Evolutionary conservation across 495 filamentous ascomycete genomes (phyloP).

Genomic region (Xylaria scruposa): DNA sequence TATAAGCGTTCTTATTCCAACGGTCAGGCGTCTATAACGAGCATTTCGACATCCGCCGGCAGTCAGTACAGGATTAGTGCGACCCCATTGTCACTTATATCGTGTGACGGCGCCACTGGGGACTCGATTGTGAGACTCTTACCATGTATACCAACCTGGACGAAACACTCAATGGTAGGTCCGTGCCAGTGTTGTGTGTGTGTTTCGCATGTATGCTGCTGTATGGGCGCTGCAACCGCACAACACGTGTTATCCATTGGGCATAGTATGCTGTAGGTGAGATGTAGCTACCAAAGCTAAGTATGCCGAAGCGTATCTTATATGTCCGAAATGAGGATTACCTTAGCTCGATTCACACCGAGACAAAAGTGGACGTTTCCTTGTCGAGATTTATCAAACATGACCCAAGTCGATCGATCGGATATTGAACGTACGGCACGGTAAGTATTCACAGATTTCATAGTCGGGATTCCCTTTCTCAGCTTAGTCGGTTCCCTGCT

Average conservation of each 20-base stretch:
- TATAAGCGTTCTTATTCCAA: neutral
- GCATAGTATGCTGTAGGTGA: neutral
- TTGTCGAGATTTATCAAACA: neutral
- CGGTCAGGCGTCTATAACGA: slow-evolving; percentile 3
- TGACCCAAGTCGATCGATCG: neutral
- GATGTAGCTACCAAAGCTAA: neutral
- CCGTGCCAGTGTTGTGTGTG: slow-evolving; percentile 14
- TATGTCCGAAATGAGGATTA: neutral
- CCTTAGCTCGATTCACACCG: neutral
- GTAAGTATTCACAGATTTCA: too few relatives aligned
- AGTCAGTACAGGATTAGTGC: slow-evolving; percentile 5
- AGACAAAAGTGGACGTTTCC: slow-evolving; percentile 10
- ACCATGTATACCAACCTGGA: slow-evolving; percentile 12
- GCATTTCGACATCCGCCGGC: slow-evolving; percentile 10
- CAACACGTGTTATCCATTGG: slow-evolving; percentile 14
- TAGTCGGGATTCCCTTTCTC: neutral
- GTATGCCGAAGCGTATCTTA: neutral
- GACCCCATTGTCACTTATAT: slow-evolving; percentile 15
- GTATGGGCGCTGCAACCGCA: slow-evolving; percentile 13
- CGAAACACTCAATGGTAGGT: slow-evolving; percentile 23
- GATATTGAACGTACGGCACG: neutral
- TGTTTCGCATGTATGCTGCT: slow-evolving; percentile 16
- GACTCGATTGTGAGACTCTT: slow-evolving; percentile 23
- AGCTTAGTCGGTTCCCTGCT: slow-evolving; percentile 4
- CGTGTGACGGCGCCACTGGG: slow-evolving; percentile 15